Evolutionary conservation across 495 filamentous ascomycete species (phyloP).

Genomic region (Annulohypoxylon maeteangense): DNA sequence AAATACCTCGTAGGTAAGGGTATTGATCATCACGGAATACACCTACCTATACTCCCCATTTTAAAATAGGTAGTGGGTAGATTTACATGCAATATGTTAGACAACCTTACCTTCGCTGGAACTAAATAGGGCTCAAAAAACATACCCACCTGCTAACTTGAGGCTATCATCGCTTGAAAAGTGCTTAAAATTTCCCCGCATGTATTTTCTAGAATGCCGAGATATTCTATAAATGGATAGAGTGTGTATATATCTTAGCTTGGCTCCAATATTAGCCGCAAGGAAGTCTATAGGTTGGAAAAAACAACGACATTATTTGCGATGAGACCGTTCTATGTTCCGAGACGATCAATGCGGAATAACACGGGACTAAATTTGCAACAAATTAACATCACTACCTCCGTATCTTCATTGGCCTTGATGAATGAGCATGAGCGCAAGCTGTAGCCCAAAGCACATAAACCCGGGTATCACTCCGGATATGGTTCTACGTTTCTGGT

Average conservation of each 20-base stretch:
- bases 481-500: neutral
- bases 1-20: too few relatives aligned
- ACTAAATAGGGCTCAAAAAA: too few relatives aligned
- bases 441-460: slow-evolving; percentile 16
- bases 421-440: neutral
- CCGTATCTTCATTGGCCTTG: neutral
- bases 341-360: slow-evolving; percentile 16
- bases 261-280: slow-evolving; percentile 36
- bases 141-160: neutral
- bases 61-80: too few relatives aligned
- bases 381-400: slow-evolving; percentile 33
- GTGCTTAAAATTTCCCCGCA: slow-evolving; percentile 27
- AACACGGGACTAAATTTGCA: slow-evolving; percentile 20
- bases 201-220: slow-evolving; percentile 34
- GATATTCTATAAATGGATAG: slow-evolving; percentile 17
- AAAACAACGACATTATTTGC: slow-evolving; percentile 4
- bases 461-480: neutral
- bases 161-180: neutral
- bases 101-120: too few relatives aligned
- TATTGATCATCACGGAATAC: too few relatives aligned
- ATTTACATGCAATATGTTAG: neutral
- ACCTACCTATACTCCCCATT: too few relatives aligned
- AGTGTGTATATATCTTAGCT: slow-evolving; percentile 10
- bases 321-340: slow-evolving; percentile 1
- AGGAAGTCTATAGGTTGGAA: slow-evolving; percentile 37